Conservation (phyloP, 305 asterid genomes). For the Plantago coronopus region DNA sequence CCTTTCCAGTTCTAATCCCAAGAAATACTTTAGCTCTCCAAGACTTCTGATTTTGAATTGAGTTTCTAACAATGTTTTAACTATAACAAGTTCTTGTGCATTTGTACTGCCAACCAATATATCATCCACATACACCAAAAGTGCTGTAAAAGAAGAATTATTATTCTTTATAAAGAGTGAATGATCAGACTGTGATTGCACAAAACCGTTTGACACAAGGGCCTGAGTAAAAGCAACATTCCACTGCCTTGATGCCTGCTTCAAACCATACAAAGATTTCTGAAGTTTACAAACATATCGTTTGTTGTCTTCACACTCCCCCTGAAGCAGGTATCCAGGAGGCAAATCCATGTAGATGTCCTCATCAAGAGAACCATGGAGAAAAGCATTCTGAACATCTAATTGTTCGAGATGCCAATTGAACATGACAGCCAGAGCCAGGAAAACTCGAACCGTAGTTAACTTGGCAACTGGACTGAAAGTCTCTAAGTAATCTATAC, state of each 20-base stretch:
- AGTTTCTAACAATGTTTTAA: neutral
- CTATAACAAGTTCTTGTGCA: neutral
- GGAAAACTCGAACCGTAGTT: too few species aligned
- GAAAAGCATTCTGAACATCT: too few species aligned
- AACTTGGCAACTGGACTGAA: too few species aligned
- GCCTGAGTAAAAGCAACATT: neutral
- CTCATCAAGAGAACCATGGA: neutral
- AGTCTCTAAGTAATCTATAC: neutral
- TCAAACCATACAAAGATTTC: neutral
- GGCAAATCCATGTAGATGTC: neutral
- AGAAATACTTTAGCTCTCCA: neutral
- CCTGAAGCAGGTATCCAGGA: too few species aligned
- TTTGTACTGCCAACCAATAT: neutral
- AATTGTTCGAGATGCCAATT: too few species aligned
- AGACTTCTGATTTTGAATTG: neutral
- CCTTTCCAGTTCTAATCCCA: neutral
- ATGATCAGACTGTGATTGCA: neutral
- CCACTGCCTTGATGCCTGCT: neutral
- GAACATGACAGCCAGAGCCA: too few species aligned
- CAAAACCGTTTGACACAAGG: neutral
- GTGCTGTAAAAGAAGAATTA: neutral
- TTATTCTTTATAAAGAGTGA: neutral
- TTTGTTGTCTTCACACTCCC: neutral
- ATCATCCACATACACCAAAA: neutral
- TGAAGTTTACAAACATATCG: neutral